Evolutionary conservation across 176 grass and related monocot species (phyloP), one percentile per base, ranked within the genome.

Genomic region (Ensete ventricosum): DNA sequence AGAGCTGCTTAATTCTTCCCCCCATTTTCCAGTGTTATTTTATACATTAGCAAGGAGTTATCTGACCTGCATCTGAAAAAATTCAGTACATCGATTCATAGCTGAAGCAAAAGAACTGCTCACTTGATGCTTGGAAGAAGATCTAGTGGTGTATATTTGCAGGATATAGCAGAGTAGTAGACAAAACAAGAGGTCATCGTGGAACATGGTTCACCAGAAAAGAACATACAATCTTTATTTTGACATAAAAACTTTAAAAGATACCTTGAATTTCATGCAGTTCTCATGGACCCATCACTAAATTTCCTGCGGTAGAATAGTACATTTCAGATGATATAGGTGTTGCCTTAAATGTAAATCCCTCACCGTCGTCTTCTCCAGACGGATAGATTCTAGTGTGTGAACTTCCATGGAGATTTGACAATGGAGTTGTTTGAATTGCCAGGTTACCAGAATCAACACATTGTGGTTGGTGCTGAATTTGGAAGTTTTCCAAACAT

Each of bases 301-400:
- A 82, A 78, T 89, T 98, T 75, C 90, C 90, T 17, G 95, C 58
- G 82, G 80, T 76, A 54, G 85, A 85, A 73, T 98, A 94, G 78
- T 89, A 91, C 84, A 94, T 74, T 75, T 84, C 88, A 69, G 90
- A 71, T 83, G 93, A 92, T 66, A 94, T 71, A 2, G 83, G 93
- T 26, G 82, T 43, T 43, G 34, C 82, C 79, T 85, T 99, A 78
- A 91, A 94, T 63, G 82, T 93, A 84, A 99, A 99, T 10, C 88
- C 87, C 57, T 90, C 85, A 50, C 69, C 58, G 19, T 82, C 83
- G 60, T 88, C 87, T 81, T 88, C 88, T 86, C 84, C 83, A 7
- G 80, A 85, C 23, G 74, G 60, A 59, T 83, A 87, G 17, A 87
- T 67, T 54, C 60, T 64, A 55, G 75, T 75, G 78, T 62, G 72